Evolutionary conservation across 805 yeast genomes (phyloP), one percentile per base, ranked within the genome.

Genomic region (Lachancea cidri): DNA sequence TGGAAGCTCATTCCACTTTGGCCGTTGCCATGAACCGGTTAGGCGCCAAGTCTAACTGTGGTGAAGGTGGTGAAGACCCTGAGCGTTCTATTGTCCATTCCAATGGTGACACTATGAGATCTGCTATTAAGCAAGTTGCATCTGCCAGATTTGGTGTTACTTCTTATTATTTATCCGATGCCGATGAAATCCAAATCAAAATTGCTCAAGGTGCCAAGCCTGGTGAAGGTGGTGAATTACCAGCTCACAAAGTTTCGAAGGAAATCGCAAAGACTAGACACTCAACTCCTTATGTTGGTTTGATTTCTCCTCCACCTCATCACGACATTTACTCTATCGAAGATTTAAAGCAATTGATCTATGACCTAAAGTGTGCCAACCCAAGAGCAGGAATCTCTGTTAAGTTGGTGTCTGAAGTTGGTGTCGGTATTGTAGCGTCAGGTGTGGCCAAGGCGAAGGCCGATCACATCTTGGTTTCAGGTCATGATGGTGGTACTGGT

Each of bases 121-220:
- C 98, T n/a, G 87, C 98, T 18, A 91, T 91, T 64, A 91, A 91
- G 71, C 98, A 91, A 70, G 84, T 91, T 64, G 98, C 98, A 13
- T 87, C 96, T 34, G 97, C 97, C 53, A 78, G 98, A 67, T 91
- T 91, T 58, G 98, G 98, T 73, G 98, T 91, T 38, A 91, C 98
- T 3, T 87, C 97, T 2, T 79, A 83, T 67, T 91, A 93, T 65
- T 73, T 91, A 55, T 80, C 96, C 29, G 98, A 91, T 68, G 95
- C 98, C 33, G 98, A 91, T 58, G 98, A 91, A 70, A 79, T 91
- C 49, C 98, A 91, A 68, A 93, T 91, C 66, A 91, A 91, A 71
- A 88, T 91, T 89, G 98, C 98, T 7, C 98, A 91, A 70, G 98
- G 98, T 70, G 98, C 98, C 41, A 91, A 91, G 69, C 98, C 98